Evolutionary conservation across 2,329 filamentous ascomycete genomes (phyloP), one percentile per base, ranked within the genome.

Genomic region (Cercospora sp.): DNA sequence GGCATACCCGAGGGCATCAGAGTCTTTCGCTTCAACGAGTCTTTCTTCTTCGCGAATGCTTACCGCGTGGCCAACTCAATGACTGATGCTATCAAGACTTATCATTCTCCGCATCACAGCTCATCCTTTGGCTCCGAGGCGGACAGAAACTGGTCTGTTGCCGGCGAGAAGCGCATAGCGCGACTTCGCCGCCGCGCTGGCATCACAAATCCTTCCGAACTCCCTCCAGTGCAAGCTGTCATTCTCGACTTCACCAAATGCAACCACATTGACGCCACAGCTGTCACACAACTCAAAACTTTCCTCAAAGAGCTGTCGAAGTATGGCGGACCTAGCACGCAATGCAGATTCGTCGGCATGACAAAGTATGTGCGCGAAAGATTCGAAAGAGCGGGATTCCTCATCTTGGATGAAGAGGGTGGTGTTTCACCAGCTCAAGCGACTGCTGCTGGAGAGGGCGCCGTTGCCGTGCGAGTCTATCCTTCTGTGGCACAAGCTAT

Each of bases 1-100:
- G 48, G 31, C n/a, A 74, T 82, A 3, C 79, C 80, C 0, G 77
- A 81, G 2, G 86, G 88, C 71, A 82, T 83, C 1, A 85, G 85
- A 31, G 78, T 89, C 39, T 86, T 89, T 74, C 80, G 81, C 3
- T 87, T 88, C 76, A 83, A 81, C 39, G 85, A 87, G 66, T 83
- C 85, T 1, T 78, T 89, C 39, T 85, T 89, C 77, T 90, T 89
- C 79, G 85, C 83, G 69, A 89, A 90, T 73, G 86, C 87, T 2
- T 85, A 86, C 65, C 79, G 83, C 48, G 77, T 84, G 67, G 87
- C 86, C 59, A 80, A 76, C 2, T 77, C 79, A 7, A 82, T 86
- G 18, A 77, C 87, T 16, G 85, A 88, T 69, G 78, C 79, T 1
- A 75, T 87, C 42, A 82, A 86, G 69, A 84, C 82, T 0, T 79